Evolutionary conservation across 2,329 filamentous ascomycete genomes (phyloP), one percentile per base, ranked within the genome.

Genomic region (Epichloe hybrida): DNA sequence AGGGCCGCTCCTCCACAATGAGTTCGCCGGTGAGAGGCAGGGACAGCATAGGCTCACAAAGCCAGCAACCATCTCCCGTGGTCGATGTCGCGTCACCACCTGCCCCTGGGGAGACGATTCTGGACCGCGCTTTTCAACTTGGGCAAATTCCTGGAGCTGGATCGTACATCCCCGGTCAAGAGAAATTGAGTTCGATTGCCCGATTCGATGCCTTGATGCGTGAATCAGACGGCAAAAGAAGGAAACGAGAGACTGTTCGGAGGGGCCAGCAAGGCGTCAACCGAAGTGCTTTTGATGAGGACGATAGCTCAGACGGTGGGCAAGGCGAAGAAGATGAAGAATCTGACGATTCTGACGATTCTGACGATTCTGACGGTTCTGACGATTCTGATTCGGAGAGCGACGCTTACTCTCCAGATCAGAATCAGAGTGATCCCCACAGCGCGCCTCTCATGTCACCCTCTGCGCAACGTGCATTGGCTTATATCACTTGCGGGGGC

Each of bases 161-260:
- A 11, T 65, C 67, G 7, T 69, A 75, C 47, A 57, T 72, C 2
- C 72, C 74, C 0, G 79, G 79, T 4, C 78, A 81, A 54, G 79
- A 82, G 56, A 81, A 82, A 52, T 66, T 83, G 15, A 83, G 75
- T 56, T 84, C 80, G 0, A 69, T 84, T 35, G 81, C 80, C 9
- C 72, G 79, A 21, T 84, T 84, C 50, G 81, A 84, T 49, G 80
- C 80, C 3, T 62, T 84, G 42, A 84, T 84, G 81, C 69, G 72
- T 21, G 77, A 83, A 56, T 69, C 69, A 20, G 81, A 84, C 40
- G 71, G 74, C 51, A 74, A 71, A 48, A 66, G 70, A 51, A 67
- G 67, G 56, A 67, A 68, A 46, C 66, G 66, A 31, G 66, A 70
- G 41, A 64, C 67, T 11, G 56, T 59, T 21, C 58, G 64, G 49